phyloP scores from a whole-genome alignment of 208 protist genomes.

The Trypanosoma boissoni region DNA sequence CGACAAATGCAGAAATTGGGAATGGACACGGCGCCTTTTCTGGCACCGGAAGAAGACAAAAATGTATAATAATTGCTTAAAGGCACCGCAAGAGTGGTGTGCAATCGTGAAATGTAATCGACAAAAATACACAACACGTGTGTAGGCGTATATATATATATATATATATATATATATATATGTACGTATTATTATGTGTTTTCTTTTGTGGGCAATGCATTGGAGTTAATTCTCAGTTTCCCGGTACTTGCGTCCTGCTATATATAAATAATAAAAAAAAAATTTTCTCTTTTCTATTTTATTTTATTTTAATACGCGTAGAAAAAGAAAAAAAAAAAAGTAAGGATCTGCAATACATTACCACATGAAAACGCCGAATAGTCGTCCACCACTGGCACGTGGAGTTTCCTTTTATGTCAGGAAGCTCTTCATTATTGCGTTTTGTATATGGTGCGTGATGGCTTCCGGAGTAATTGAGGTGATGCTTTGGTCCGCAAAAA shows the following conservation, averaged over 20 bases:
- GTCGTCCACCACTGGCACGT: not conserved
- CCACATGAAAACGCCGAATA: conserved; percentile 8
- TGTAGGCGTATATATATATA: too few species aligned
- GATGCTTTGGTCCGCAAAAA: conserved; percentile 45
- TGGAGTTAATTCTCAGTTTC: too few species aligned
- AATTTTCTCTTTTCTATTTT: conserved; percentile 20
- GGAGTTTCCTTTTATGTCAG: conserved; percentile 11
- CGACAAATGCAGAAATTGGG: conserved; percentile 53
- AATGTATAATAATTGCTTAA: conserved; percentile 1
- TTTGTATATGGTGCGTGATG: conserved; percentile 11
- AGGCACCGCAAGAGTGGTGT: too few species aligned
- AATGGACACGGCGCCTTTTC: conserved; percentile 52
- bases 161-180: too few species aligned
- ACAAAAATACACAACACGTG: too few species aligned
- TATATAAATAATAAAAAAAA: not conserved
- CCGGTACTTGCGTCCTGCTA: not conserved
- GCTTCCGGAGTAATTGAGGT: conserved; percentile 37
- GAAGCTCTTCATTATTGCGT: conserved; percentile 8
- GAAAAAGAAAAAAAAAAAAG: not conserved
- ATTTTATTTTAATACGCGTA: conserved; percentile 1
- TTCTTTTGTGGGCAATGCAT: too few species aligned
- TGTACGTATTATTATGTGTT: too few species aligned
- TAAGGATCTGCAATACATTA: too few species aligned
- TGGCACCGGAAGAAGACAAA: conserved; percentile 6
- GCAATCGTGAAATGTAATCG: too few species aligned